A percentile compares a stretch with the other conserved stretches of the same genome.
Conservation (phyloP, 139 green algal species). For the Auxenochlorella pyrenoidosa region DNA sequence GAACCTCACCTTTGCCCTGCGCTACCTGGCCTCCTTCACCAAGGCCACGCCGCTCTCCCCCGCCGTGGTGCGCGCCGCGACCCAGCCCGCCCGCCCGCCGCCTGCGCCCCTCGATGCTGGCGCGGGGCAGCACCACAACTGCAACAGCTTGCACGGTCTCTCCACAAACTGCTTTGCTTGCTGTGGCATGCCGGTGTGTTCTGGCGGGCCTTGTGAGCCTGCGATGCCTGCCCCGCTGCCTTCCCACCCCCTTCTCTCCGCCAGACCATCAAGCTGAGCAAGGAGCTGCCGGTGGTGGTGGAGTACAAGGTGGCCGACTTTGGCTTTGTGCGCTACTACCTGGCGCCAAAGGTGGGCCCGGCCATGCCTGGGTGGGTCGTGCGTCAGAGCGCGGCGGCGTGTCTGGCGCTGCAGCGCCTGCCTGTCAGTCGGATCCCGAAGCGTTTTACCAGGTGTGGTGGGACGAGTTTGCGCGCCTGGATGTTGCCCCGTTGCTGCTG, state of each 20-base stretch:
- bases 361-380: too few relatives aligned
- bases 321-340: slow-evolving; percentile 78
- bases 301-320: slow-evolving; percentile 93
- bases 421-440: not conserved
- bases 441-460: too few relatives aligned
- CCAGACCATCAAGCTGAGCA: slow-evolving; percentile 67
- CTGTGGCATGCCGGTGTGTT: too few relatives aligned
- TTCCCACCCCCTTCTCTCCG: not conserved
- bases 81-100: too few relatives aligned
- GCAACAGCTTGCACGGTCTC: too few relatives aligned
- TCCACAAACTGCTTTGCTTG: not conserved
- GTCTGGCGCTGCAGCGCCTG: not conserved
- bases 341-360: slow-evolving; percentile 80
- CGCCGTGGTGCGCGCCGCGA: slow-evolving; percentile 54
- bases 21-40: slow-evolving; percentile 97
- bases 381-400: not conserved
- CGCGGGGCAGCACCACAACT: too few relatives aligned
- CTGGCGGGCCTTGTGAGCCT: not conserved
- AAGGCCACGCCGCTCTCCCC: slow-evolving; percentile 78
- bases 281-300: slow-evolving; percentile 92
- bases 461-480: too few relatives aligned
- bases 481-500: too few relatives aligned
- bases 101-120: too few relatives aligned
- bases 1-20: slow-evolving; percentile 92
- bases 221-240: not conserved